Conservation (phyloP, 768 basidiomycete genomes). For the Amanita fuliginea region DNA sequence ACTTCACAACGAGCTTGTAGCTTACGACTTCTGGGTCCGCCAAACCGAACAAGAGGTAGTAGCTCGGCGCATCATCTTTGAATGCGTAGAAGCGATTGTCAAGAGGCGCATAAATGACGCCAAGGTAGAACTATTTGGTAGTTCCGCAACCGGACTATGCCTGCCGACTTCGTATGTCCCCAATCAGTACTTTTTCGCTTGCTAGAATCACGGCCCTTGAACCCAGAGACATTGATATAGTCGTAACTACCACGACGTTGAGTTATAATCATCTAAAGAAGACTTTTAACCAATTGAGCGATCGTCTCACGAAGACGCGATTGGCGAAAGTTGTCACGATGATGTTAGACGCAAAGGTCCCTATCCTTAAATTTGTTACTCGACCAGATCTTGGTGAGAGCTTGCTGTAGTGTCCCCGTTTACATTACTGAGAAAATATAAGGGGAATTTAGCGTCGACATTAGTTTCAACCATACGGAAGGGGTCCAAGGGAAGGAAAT, state of each 20-base stretch:
- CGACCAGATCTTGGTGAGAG: conserved; percentile 24
- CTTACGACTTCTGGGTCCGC: conserved; percentile 42
- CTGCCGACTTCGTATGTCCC: conserved; percentile 48
- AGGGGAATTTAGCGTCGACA: conserved; percentile 54
- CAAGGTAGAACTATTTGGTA: conserved; percentile 47
- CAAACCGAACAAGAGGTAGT: conserved; percentile 42
- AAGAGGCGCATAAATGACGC: conserved; percentile 31
- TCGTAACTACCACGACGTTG: conserved; percentile 23
- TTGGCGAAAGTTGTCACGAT: conserved; percentile 28
- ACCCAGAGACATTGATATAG: conserved; percentile 54
- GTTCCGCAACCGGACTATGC: conserved; percentile 46
- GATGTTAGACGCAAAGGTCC: conserved; percentile 30
- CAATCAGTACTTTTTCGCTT: neutral
- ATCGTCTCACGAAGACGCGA: conserved; percentile 28
- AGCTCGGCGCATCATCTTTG: conserved; percentile 33
- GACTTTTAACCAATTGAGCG: conserved; percentile 36
- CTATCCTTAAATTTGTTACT: conserved; percentile 53
- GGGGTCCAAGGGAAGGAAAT: conserved; percentile 41
- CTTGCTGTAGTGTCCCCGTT: neutral
- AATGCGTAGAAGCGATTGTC: conserved; percentile 34
- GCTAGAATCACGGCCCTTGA: neutral
- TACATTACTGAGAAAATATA: neutral
- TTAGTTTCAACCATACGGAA: conserved; percentile 52
- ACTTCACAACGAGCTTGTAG: conserved; percentile 53
- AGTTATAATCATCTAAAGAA: conserved; percentile 21